Base-by-base conservation (phyloP, 2,329 filamentous ascomycete species). In the Colletotrichum tabaci region DNA sequence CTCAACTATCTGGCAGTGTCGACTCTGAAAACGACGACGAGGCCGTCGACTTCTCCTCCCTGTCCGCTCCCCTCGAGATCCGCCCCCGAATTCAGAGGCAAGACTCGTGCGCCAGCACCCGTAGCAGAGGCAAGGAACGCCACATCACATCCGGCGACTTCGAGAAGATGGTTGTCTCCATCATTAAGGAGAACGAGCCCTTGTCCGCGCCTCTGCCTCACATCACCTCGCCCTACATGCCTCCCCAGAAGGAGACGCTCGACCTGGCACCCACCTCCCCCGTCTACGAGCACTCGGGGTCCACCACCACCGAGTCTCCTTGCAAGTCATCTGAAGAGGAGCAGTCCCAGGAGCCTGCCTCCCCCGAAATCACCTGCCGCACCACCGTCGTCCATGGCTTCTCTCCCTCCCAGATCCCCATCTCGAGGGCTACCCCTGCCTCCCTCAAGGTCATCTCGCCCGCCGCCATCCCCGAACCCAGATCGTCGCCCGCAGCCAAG, bases 81-180 rank as follows among this genome's bases (percentile, higher is more conserved):
- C 87, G 91, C 77, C 93, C 94, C 72, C 89, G 91, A 75, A 90
- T 94, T 76, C 88, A 87, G 77, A 88, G 92, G 76, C 88, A 92
- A 77, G 93, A 95, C 80, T 95, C 92, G 13, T 91, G 87, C 77
- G 89, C 89, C 40, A 88, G 89, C 79, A 92, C 89, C 80, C 89
- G 93, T 72, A 93, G 92, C 79, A 90, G 93, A 74, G 92, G 91
- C 74, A 90, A 87, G 67, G 93, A 96, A 80, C 93, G 94, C 78
- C 95, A 98, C 83, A 96, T 98, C 76, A 97, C 95, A n/a, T 94
- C 96, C 8, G 89, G 94, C 78, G 94, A 96, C 77, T 88, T 98
- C 40, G 94, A 98, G 82, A 97, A 97, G 85, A 97, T 98, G 89
- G 94, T 98, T 52, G 90, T 93, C 67, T 94, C 92, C 49, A 98